Evolutionary conservation across 371 early-diverging fungal genomes (phyloP).

Genomic region (Catenaria anguillulae): DNA sequence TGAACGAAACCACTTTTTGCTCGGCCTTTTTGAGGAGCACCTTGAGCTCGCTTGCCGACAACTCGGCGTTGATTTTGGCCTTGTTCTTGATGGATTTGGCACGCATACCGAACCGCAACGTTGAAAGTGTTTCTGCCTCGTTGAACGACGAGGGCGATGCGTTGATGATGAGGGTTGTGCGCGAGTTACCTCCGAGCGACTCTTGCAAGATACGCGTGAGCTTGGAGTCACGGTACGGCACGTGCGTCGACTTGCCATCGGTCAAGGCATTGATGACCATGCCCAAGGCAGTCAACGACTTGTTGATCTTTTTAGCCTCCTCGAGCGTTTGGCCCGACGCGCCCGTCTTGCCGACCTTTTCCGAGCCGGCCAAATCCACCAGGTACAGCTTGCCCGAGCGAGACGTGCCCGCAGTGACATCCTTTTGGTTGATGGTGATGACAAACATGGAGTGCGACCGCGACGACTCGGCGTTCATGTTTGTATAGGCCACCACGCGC

Average conservation of each 20-base stretch:
- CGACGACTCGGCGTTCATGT: conserved; percentile 43
- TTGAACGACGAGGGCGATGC: conserved; percentile 92
- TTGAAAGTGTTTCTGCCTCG: conserved; percentile 86
- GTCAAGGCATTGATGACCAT: conserved; percentile 98
- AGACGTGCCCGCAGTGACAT: conserved; percentile 16
- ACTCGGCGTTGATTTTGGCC: conserved; percentile 84
- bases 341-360: conserved; percentile 96
- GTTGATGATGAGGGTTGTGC: conserved; percentile 93
- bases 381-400: conserved; percentile 47
- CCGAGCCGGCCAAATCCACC: conserved; percentile 99
- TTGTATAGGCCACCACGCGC: conserved; percentile 42
- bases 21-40: conserved; percentile 4
- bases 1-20: not conserved
- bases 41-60: conserved; percentile 24
- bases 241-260: conserved; percentile 71
- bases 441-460: conserved; percentile 51
- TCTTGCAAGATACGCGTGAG: conserved; percentile 97
- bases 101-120: conserved; percentile 90
- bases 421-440: conserved; percentile 34
- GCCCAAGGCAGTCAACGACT: conserved; percentile 90
- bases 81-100: conserved; percentile 98
- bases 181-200: conserved; percentile 93
- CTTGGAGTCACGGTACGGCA: conserved; percentile 98
- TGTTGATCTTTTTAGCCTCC: conserved; percentile 99
- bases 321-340: conserved; percentile 91